Conservation (phyloP, 805 yeast genomes). For the Candida nemodendra region DNA sequence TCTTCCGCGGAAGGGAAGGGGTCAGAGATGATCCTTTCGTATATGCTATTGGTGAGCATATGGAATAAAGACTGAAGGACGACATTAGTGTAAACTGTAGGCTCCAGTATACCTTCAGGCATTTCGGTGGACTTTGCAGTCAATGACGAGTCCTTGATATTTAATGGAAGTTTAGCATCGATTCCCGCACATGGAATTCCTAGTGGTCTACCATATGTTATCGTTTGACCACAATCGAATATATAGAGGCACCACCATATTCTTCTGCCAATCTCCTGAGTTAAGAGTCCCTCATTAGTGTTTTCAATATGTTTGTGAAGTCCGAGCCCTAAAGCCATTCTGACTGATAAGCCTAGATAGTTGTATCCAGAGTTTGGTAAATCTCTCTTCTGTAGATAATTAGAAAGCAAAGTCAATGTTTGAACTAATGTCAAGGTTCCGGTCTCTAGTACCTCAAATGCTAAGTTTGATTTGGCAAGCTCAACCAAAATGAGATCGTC, state of each 20-base stretch:
- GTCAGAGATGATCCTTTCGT: constrained; percentile 16
- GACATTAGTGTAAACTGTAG: constrained; percentile 16
- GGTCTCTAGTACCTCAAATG: constrained; percentile 14
- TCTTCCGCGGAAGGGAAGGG: constrained; percentile 18
- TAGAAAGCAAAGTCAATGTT: constrained; percentile 14
- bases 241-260: constrained; percentile 17
- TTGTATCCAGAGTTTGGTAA: constrained; percentile 17
- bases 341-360: constrained; percentile 14
- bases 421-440: constrained; percentile 18
- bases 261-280: constrained; percentile 12
- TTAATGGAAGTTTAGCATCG: constrained; percentile 13
- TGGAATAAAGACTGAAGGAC: constrained; percentile 14
- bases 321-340: constrained; percentile 18
- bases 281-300: constrained; percentile 6
- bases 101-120: constrained; percentile 5
- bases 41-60: constrained; percentile 16
- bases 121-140: constrained; percentile 5
- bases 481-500: constrained; percentile 13
- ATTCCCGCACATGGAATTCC: constrained; percentile 20
- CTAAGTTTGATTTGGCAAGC: constrained; percentile 12
- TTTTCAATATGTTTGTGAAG: constrained; percentile 12
- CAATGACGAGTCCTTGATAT: constrained; percentile 12
- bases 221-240: constrained; percentile 18
- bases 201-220: constrained; percentile 16
- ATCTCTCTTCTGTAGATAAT: constrained; percentile 16